Base-by-base conservation (phyloP, 805 yeast species). In the Lipomyces kockii region DNA sequence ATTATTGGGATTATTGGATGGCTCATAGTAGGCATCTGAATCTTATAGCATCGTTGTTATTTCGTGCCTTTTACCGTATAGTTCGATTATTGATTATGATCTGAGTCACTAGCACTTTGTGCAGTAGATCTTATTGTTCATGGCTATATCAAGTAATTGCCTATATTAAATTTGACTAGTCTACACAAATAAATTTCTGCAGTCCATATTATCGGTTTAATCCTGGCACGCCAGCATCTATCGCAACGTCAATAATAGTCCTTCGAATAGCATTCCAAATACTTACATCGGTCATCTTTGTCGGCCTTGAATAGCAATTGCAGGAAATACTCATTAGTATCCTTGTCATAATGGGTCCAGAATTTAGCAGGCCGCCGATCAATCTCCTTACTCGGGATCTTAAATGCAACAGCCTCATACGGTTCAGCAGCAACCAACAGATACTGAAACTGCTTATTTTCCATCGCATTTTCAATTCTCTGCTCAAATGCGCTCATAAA, bases 391-490 rank as follows among this genome's bases (percentile, higher is more conserved):
- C 86, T 82, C 1, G 97, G 97, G 12, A 95, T 82, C 66, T 91
- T 88, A 65, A 94, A 80, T 1, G 89, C 90, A 9, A 92, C 81
- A 66, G 88, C 91, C 68, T 92, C 94, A 77, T 91, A 95, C 1
- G 98, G 98, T 76, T 92, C 97, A 2, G 89, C 95, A n/a, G 92
- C 87, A 0, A 93, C 79, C 11, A 93, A 87, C 70, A 95, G 73
- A 76, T 88, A 93, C 78, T 90, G 96, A 77, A 76, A 86, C 9
- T 81, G 79, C 52, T 80, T 78, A 61, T 81, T 79, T 0, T 74
- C 74, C 32, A 82, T 80, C 39, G 83, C 80, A 61, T 85, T 86
- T 73, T 84, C 85, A 4, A 82, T 79, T 7, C 80, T 76, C 62
- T 88, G 87, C 73, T 95, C 98, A 74, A 85, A 87, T 37, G 88